Evolutionary conservation across 306 rosid genomes (phyloP).

Genomic region (Ormosia semicastrata): DNA sequence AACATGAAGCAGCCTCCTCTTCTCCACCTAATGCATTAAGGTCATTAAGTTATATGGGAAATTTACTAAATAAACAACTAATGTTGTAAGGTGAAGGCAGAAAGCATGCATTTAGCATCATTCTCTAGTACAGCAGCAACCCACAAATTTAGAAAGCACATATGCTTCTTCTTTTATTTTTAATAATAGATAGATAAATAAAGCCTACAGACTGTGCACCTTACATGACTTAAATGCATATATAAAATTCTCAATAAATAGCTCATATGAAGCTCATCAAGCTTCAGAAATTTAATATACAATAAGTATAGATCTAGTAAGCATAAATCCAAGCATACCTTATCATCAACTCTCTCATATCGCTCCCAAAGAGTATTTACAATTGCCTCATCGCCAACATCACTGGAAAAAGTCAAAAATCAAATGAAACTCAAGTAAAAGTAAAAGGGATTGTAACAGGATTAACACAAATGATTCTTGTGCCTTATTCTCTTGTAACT

Average conservation of each 20-base stretch:
- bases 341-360: conserved; percentile 66
- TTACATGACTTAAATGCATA: neutral
- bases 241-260: neutral
- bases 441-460: conserved; percentile 9
- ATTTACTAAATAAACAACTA: conserved; percentile 12
- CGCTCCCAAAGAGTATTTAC: conserved; percentile 87
- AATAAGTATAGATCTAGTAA: neutral
- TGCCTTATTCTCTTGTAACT: conserved; percentile 1
- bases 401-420: conserved; percentile 52
- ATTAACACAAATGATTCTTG: neutral
- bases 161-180: neutral
- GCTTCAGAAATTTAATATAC: conserved; percentile 20
- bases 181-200: neutral
- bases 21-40: conserved; percentile 66
- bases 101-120: conserved; percentile 1
- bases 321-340: conserved; percentile 58
- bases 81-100: conserved; percentile 4
- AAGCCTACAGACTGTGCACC: neutral
- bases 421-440: conserved; percentile 6
- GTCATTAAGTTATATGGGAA: conserved; percentile 13
- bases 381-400: conserved; percentile 87
- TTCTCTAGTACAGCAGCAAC: conserved; percentile 11
- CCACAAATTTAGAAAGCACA: neutral
- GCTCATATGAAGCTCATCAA: conserved; percentile 24
- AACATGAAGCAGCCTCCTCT: conserved; percentile 77